Conservation (phyloP, 2,329 filamentous ascomycete genomes). For the Colletotrichum sp. region DNA sequence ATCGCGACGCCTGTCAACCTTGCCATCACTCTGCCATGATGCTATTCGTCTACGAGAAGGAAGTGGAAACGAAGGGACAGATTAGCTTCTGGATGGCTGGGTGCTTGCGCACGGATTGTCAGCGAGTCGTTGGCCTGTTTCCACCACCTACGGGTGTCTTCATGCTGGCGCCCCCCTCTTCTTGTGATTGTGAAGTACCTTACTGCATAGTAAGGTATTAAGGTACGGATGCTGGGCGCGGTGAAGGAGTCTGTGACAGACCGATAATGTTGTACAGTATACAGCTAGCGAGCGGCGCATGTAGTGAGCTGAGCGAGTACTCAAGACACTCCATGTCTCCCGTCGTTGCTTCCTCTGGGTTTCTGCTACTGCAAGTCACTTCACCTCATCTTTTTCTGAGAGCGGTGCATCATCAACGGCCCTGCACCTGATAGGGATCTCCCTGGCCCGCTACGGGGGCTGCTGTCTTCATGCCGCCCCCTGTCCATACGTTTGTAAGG, state of each 20-base stretch:
- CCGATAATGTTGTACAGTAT: background rate
- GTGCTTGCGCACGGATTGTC: background rate
- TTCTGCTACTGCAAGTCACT: background rate
- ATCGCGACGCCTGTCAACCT: background rate
- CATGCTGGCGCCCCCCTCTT: background rate
- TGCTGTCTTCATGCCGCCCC: background rate
- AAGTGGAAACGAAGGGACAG: background rate
- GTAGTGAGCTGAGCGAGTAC: background rate
- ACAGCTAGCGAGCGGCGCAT: background rate
- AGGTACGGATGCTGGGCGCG: background rate
- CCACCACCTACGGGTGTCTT: background rate
- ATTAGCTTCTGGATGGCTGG: background rate
- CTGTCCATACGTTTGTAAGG: background rate
- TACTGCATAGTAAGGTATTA: no score
- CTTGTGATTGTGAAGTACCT: background rate
- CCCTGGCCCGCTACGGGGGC: background rate
- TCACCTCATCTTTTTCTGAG: background rate
- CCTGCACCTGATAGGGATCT: background rate
- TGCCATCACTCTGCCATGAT: background rate
- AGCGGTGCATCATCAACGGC: background rate
- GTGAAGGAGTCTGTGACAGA: background rate
- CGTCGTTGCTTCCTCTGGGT: background rate
- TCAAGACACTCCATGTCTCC: background rate
- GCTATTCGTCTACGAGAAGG: no score
- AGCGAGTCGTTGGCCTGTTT: background rate